Base-by-base conservation (phyloP, 164 flowering plant species). In the Cinnamomum chago region DNA sequence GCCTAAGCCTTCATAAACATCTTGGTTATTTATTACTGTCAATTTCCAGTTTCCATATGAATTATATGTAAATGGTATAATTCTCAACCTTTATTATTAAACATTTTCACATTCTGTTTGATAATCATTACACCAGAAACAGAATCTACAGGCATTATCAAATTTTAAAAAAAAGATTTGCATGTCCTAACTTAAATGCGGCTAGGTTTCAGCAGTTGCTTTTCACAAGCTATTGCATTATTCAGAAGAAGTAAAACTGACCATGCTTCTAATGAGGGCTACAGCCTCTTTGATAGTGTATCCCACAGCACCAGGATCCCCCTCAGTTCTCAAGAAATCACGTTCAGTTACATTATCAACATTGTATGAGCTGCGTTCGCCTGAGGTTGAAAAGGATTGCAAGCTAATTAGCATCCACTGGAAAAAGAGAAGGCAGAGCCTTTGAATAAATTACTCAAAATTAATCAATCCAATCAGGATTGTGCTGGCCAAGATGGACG, bases 251-350 rank as follows among this genome's bases (percentile, higher is more conserved):
- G 55, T 47, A 35, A 9, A 79, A 86, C 98, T 83, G 13, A 96
- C 98, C 88, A 86, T 84, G 86, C 99, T 94, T 81, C 97, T 84
- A 33, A 84, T 72, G 15, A 96, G 90, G 68, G 90, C 88, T 52
- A 89, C 81, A n/a, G 99, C 97, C 85, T 96, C 98, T 80, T 88
- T 92, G 30, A 94, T 90, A 65, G 99, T 90, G 79, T 96, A 96
- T 17, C 98, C 99, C 18, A 81, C 86, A 76, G 93, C 97, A 77
- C 85, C 94, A 81, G 99, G 99, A 78, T 94, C 98, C 67, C 99
- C 99, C 71, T 92, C 98, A 70, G 97, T 90, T 73, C 94, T 82
- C 74, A 94, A 81, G 74, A 83, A 88, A 82, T 96, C 99, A 50
- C 97, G 94, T 66, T 89, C 90, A 73, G 86, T 73, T 71, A 88